Evolutionary conservation across 352 stramenopile species (phyloP).

Genomic region (Globisporangium carolinianum): DNA sequence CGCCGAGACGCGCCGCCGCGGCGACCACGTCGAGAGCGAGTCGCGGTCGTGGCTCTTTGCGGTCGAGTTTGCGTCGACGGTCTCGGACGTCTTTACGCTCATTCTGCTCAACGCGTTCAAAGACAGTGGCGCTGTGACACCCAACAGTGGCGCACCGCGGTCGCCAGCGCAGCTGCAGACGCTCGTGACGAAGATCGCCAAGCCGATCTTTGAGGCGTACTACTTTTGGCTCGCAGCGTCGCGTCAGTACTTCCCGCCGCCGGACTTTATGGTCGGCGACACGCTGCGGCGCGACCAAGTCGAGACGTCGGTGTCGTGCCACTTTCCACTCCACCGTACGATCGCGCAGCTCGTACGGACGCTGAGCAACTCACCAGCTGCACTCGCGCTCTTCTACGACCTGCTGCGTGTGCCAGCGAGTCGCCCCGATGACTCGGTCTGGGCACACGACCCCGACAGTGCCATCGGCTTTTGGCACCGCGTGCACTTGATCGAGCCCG

Average conservation of each 20-base stretch:
- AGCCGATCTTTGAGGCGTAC: constrained; percentile 66
- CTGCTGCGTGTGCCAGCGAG: constrained; percentile 31
- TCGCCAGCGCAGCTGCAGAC: constrained; percentile 11
- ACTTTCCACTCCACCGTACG: constrained; percentile 75
- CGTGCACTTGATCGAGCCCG: constrained; percentile 67
- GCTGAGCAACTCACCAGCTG: constrained; percentile 47
- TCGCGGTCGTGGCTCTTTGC: constrained; percentile 77
- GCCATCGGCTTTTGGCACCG: constrained; percentile 78
- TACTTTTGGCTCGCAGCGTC: constrained; percentile 76
- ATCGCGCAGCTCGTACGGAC: constrained; percentile 67
- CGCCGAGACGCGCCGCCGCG: constrained; percentile 49
- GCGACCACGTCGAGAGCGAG: constrained; percentile 73
- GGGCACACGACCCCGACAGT: constrained; percentile 50
- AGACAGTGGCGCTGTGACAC: constrained; percentile 12
- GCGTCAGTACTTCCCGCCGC: constrained; percentile 70
- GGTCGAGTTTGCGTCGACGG: constrained; percentile 80
- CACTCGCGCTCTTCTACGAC: constrained; percentile 52
- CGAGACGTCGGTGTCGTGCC: constrained; percentile 61
- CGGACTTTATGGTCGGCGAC: constrained; percentile 50
- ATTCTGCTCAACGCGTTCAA: constrained; percentile 80
- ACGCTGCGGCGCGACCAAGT: constrained; percentile 48
- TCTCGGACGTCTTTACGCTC: constrained; percentile 73
- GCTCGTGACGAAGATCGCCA: constrained; percentile 47
- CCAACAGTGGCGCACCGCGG: constrained; percentile 5
- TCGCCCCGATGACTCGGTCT: constrained; percentile 27